These are phyloP conservation scores for Coemansia sp. DNA, from an alignment of 192 early-diverging fungal species.

Conservation along the genomic window DNA sequence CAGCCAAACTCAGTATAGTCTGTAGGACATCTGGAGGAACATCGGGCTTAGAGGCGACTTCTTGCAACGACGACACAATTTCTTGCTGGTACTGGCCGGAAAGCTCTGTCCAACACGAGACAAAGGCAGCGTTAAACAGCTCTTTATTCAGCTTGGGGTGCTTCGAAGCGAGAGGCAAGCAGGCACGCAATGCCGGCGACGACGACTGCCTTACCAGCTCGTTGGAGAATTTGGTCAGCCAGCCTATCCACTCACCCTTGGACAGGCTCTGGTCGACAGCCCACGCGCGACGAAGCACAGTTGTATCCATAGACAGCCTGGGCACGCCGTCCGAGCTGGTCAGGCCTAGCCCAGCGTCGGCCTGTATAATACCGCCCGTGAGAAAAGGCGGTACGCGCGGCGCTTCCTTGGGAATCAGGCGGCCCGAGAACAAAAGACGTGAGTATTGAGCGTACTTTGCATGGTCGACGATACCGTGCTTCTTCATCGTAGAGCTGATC, in stretches of 20 bases:
- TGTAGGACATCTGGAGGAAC: slow-evolving; percentile 90
- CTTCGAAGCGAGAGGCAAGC: slow-evolving; percentile 77
- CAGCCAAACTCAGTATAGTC: slow-evolving; percentile 88
- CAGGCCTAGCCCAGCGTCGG: neutral
- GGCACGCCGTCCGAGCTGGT: neutral
- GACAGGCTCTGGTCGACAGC: slow-evolving; percentile 57
- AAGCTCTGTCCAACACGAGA: slow-evolving; percentile 92
- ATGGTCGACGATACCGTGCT: slow-evolving; percentile 66
- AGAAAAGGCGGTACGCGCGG: slow-evolving; percentile 14
- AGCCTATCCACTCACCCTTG: slow-evolving; percentile 91
- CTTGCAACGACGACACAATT: slow-evolving; percentile 78
- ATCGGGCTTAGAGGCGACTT: slow-evolving; percentile 76
- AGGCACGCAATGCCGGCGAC: slow-evolving; percentile 89
- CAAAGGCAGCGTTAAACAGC: slow-evolving; percentile 95
- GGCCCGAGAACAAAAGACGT: slow-evolving; percentile 77
- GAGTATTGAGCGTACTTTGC: slow-evolving; percentile 74
- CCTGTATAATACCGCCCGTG: neutral
- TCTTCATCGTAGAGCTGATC: slow-evolving; percentile 77
- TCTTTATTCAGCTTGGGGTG: slow-evolving; percentile 86
- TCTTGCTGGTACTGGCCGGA: slow-evolving; percentile 87
- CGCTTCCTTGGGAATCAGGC: slow-evolving; percentile 40
- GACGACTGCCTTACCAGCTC: slow-evolving; percentile 95
- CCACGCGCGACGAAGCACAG: slow-evolving; percentile 80
- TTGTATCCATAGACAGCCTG: slow-evolving; percentile 9
- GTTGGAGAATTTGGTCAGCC: slow-evolving; percentile 89